Evolutionary conservation across 2,329 filamentous ascomycete genomes (phyloP).

Genomic region (Aspergillus udagawae): DNA sequence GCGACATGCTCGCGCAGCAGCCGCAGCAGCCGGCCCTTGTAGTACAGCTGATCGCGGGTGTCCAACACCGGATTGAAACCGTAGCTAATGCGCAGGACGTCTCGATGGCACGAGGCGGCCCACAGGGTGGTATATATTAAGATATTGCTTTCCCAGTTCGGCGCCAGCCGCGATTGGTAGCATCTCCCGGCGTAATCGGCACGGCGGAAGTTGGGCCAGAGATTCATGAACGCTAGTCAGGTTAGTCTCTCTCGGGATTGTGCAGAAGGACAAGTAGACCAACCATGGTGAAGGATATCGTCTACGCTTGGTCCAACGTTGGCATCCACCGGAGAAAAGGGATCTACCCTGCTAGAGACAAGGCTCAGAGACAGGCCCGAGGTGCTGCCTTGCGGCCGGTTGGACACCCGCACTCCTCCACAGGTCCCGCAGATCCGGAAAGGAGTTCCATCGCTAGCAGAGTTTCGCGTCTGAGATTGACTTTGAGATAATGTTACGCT

Average conservation of each 20-base stretch:
- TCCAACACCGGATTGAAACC: not conserved
- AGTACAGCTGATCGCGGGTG: slow-evolving; percentile 6
- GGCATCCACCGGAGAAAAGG: slow-evolving; percentile 1
- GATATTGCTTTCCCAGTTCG: not conserved
- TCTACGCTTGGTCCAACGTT: not conserved
- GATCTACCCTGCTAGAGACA: not conserved
- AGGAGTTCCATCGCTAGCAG: too few relatives aligned
- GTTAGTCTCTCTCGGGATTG: not conserved
- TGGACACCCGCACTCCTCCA: not conserved
- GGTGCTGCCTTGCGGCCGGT: not conserved
- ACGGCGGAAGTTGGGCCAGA: not conserved
- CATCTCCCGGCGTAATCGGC: not conserved
- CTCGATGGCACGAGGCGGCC: slow-evolving; percentile 5
- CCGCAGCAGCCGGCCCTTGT: not conserved
- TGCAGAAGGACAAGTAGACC: not conserved
- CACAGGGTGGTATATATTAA: slow-evolving; percentile 1
- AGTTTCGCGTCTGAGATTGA: too few relatives aligned
- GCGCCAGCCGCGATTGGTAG: slow-evolving; percentile 3
- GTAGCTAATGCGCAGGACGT: slow-evolving; percentile 6
- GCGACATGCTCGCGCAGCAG: not conserved
- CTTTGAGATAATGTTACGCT: too few relatives aligned
- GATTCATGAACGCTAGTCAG: not conserved
- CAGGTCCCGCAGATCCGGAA: not conserved
- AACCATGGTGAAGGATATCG: not conserved
- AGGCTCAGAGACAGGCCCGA: not conserved